Conservation (phyloP, 2,329 filamentous ascomycete species). For the Fonsecaea pedrosoi region DNA sequence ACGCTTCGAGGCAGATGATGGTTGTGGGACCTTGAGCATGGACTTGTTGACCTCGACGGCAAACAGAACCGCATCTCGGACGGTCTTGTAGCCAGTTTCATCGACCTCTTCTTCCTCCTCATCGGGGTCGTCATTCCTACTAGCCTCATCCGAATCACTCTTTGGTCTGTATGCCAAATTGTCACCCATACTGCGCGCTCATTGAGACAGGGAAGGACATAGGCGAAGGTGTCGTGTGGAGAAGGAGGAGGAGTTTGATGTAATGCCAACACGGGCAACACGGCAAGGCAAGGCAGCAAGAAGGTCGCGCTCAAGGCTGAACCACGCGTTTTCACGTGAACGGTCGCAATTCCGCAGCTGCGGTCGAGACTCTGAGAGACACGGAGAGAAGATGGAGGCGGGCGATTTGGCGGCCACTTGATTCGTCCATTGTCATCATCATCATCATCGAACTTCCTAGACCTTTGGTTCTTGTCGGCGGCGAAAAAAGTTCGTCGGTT, state of each 20-base stretch:
- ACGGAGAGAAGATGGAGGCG: background rate
- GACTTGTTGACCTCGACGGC: slow-evolving; percentile 89
- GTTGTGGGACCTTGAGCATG: slow-evolving; percentile 75
- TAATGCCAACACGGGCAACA: slow-evolving; percentile 3
- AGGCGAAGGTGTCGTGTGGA: background rate
- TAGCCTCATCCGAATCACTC: slow-evolving; percentile 48
- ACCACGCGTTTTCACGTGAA: slow-evolving; percentile 28
- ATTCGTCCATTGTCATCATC: slow-evolving; percentile 3
- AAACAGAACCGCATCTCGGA: slow-evolving; percentile 98
- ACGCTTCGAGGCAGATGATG: slow-evolving; percentile 70
- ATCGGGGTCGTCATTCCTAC: slow-evolving; percentile 49
- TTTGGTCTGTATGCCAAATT: slow-evolving; percentile 37
- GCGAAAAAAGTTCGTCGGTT: background rate
- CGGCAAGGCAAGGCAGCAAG: slow-evolving; percentile 1
- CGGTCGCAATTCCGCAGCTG: background rate
- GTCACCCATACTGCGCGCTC: slow-evolving; percentile 33
- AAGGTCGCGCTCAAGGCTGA: background rate
- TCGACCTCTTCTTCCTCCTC: slow-evolving; percentile 56
- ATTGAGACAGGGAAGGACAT: background rate
- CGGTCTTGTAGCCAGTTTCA: slow-evolving; percentile 75
- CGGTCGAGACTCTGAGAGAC: background rate
- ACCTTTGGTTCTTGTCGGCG: background rate
- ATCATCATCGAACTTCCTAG: background rate
- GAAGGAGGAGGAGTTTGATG: slow-evolving; percentile 10
- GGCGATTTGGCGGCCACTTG: background rate